phyloP scores from a whole-genome alignment of 2,329 filamentous ascomycete genomes.

The Stagonosporopsis chrysanthemi region DNA sequence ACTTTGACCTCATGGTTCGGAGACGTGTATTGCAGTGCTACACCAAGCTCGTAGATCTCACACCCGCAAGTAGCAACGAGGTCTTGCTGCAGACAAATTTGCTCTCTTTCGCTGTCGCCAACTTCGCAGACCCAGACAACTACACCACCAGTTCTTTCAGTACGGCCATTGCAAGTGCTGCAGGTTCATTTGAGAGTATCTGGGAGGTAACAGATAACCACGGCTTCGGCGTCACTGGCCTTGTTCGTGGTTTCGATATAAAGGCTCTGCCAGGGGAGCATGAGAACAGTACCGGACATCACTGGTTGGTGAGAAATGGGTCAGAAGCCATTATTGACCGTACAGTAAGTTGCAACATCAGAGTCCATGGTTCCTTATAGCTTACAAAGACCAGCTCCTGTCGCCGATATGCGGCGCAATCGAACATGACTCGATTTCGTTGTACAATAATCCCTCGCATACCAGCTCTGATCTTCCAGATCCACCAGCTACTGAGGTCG shows the following conservation, averaged over 20 bases:
- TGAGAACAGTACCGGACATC: constrained; percentile 52
- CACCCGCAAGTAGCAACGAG: constrained; percentile 83
- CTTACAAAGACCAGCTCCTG: constrained; percentile 45
- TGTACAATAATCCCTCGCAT: constrained; percentile 70
- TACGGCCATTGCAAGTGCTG: constrained; percentile 88
- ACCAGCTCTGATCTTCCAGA: constrained; percentile 66
- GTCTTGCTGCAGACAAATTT: constrained; percentile 89
- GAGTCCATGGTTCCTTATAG: background rate
- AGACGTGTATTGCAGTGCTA: constrained; percentile 94
- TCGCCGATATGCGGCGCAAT: constrained; percentile 79
- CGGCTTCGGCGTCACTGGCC: constrained; percentile 89
- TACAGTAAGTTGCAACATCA: constrained; percentile 40
- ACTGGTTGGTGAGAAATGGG: constrained; percentile 63
- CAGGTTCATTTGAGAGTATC: constrained; percentile 87
- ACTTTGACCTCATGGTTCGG: constrained; percentile 92
- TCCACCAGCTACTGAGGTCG: constrained; percentile 88
- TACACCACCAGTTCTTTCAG: constrained; percentile 86
- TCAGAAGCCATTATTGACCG: constrained; percentile 71
- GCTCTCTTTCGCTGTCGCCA: constrained; percentile 84
- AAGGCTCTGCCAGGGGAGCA: constrained; percentile 71
- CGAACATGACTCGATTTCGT: constrained; percentile 85
- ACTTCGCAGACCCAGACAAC: constrained; percentile 91
- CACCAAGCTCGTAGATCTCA: constrained; percentile 86
- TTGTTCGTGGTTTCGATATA: constrained; percentile 79
- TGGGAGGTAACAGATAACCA: constrained; percentile 97